Evolutionary conservation across 2,329 filamentous ascomycete species (phyloP).

Genomic region (Dothistroma pini): DNA sequence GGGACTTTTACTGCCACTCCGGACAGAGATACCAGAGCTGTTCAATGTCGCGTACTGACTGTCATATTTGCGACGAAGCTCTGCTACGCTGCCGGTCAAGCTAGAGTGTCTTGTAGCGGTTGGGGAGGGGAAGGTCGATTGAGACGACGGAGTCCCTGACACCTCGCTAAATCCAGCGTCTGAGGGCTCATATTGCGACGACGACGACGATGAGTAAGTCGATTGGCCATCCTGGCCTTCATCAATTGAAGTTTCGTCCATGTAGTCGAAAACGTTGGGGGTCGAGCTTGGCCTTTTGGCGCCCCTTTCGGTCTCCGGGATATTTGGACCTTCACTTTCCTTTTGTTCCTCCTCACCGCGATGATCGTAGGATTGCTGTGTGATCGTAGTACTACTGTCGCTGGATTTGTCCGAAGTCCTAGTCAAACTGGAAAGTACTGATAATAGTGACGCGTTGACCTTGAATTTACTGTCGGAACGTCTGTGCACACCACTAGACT

Average conservation of each 20-base stretch:
- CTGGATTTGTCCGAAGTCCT: constrained; percentile 41
- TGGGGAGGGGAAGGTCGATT: constrained; percentile 32
- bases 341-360: constrained; percentile 17
- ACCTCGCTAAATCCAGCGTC: constrained; percentile 31
- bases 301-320: constrained; percentile 14
- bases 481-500: constrained; percentile 34
- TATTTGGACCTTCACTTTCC: constrained; percentile 9
- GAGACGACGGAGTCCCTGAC: constrained; percentile 32
- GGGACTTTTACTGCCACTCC: constrained; percentile 20
- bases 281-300: constrained; percentile 14
- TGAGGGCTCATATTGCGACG: constrained; percentile 33
- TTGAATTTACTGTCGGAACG: constrained; percentile 32
- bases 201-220: constrained; percentile 23
- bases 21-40: constrained; percentile 2
- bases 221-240: constrained; percentile 25
- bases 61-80: constrained; percentile 31
- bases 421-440: constrained; percentile 42
- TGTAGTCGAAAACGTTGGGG: constrained; percentile 32
- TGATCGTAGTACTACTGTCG: constrained; percentile 47
- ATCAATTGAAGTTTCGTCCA: constrained; percentile 22
- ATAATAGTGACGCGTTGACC: constrained; percentile 42
- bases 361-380: constrained; percentile 42
- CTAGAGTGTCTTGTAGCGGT: constrained; percentile 23
- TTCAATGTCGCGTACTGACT: constrained; percentile 18
- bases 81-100: constrained; percentile 27